These are phyloP conservation scores for Globisporangium spiculum DNA, from an alignment of 352 stramenopile species.

Conservation along the genomic window DNA sequence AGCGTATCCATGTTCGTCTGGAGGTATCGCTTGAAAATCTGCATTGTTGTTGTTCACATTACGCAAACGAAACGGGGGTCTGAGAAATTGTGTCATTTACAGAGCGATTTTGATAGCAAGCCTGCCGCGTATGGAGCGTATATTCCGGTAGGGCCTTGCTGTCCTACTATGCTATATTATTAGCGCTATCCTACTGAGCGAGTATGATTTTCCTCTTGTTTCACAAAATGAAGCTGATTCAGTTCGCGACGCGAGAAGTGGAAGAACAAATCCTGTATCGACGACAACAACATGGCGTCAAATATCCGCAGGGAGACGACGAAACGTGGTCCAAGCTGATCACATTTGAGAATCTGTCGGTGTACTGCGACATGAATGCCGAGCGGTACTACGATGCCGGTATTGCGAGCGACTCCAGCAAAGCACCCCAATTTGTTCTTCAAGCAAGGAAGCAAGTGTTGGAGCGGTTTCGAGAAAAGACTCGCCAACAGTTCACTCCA, in stretches of 20 bases:
- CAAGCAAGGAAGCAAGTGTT: slow-evolving; percentile 17
- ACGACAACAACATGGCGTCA: slow-evolving; percentile 46
- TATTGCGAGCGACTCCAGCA: background rate
- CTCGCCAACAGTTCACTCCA: slow-evolving; percentile 25
- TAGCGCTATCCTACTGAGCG: background rate
- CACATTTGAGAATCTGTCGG: slow-evolving; percentile 51
- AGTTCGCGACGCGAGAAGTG: slow-evolving; percentile 44
- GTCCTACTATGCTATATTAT: background rate
- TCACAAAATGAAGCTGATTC: slow-evolving; percentile 33
- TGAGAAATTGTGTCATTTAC: background rate
- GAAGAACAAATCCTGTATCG: slow-evolving; percentile 65
- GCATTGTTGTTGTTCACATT: background rate
- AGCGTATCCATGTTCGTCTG: slow-evolving; percentile 64
- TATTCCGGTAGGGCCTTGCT: slow-evolving; percentile 35
- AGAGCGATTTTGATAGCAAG: slow-evolving; percentile 43
- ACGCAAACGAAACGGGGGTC: background rate
- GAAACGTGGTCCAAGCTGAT: slow-evolving; percentile 51
- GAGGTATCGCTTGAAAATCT: slow-evolving; percentile 34
- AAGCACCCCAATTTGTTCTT: background rate
- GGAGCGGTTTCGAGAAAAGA: slow-evolving; percentile 36
- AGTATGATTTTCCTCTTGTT: background rate
- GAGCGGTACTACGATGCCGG: slow-evolving; percentile 24
- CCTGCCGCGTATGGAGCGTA: slow-evolving; percentile 55
- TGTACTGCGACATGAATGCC: slow-evolving; percentile 59
- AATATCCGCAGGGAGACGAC: slow-evolving; percentile 32